Percentiles rank a stretch among this genome's conserved stretches.
phyloP scores from a whole-genome alignment of 148 eudicot genomes.

The Dysphania ambrosioides region DNA sequence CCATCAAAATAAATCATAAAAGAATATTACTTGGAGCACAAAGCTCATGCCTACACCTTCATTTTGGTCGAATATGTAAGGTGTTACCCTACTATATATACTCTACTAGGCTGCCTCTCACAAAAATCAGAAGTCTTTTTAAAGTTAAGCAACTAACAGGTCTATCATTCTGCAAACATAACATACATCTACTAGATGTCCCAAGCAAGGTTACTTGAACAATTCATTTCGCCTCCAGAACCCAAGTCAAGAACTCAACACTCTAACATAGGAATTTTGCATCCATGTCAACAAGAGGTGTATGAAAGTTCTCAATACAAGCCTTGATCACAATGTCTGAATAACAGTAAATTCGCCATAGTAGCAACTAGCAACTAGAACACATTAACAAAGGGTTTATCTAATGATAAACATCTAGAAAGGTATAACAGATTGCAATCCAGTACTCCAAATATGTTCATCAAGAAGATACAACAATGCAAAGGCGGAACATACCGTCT shows the following conservation, averaged over 20 bases:
- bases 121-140: not conserved
- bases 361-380: not conserved
- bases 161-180: not conserved
- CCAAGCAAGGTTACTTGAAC: not conserved
- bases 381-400: not conserved
- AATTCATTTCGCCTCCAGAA: not conserved
- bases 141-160: not conserved
- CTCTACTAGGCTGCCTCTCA: not conserved
- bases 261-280: too few species aligned
- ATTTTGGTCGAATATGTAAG: not conserved
- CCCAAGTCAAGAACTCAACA: not conserved
- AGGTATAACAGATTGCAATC: not conserved
- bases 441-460: not conserved
- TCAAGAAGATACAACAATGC: not conserved
- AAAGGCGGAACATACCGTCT: constrained; percentile 51
- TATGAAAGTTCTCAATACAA: not conserved
- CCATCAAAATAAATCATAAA: not conserved
- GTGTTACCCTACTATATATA: not conserved
- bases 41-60: not conserved
- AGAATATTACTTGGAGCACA: not conserved
- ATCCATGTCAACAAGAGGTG: too few species aligned
- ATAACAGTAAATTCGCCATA: not conserved
- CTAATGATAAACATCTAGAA: not conserved
- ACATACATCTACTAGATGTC: not conserved
- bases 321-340: not conserved